Conservation (phyloP, 805 yeast species). For the Saitoella complicata region DNA sequence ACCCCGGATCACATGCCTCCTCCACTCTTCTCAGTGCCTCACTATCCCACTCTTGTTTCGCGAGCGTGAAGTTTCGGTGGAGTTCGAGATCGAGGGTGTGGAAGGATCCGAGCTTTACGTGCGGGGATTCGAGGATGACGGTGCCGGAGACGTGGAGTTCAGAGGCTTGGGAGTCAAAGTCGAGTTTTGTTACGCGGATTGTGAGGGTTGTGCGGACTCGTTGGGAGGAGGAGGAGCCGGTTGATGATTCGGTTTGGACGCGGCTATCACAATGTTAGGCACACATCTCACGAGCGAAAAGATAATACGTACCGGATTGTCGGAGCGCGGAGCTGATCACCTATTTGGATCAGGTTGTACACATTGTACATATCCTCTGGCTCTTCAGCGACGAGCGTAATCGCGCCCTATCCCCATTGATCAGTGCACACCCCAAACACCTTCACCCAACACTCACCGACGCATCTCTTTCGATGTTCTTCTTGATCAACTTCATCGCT, state of each 20-base stretch:
- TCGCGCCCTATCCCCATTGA: conserved; percentile 46
- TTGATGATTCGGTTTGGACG: conserved; percentile 6
- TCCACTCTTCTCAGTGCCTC: conserved; percentile 45
- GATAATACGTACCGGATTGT: conserved; percentile 40
- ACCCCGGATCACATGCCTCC: conserved; percentile 58
- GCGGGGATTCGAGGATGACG: conserved; percentile 43
- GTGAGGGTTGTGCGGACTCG: conserved; percentile 47
- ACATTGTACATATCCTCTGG: conserved; percentile 82
- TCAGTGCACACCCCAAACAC: conserved; percentile 33
- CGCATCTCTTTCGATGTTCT: too few species aligned
- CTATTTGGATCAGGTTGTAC: conserved; percentile 61
- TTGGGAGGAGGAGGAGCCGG: conserved; percentile 25
- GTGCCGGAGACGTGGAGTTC: conserved; percentile 72
- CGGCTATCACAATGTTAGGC: conserved; percentile 3
- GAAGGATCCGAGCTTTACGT: conserved; percentile 70
- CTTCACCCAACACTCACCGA: conserved; percentile 29
- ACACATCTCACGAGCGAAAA: neutral
- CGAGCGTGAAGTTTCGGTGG: conserved; percentile 48
- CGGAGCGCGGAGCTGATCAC: conserved; percentile 55
- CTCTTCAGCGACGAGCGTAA: conserved; percentile 66
- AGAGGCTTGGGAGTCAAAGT: conserved; percentile 64
- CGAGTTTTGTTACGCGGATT: conserved; percentile 48
- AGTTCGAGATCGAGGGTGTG: conserved; percentile 74
- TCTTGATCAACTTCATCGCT: too few species aligned
- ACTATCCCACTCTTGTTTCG: conserved; percentile 69